phyloP scores from a whole-genome alignment of 2,329 filamentous ascomycete genomes.

The Acrodontium crateriforme region DNA sequence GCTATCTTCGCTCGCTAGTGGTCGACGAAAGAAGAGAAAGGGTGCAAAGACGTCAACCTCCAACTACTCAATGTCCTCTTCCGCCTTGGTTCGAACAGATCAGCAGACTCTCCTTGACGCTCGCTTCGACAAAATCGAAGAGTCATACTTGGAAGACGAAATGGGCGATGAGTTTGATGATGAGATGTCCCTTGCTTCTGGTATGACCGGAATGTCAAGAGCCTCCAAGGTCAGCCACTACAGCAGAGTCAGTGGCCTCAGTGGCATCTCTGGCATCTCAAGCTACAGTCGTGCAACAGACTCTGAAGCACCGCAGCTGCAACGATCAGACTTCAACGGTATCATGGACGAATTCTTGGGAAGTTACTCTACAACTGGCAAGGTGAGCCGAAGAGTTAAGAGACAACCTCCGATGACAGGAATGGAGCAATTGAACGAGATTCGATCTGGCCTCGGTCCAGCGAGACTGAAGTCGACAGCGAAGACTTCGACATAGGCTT shows the following conservation, averaged over 20 bases:
- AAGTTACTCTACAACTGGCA: constrained; percentile 55
- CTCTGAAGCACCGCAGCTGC: constrained; percentile 33
- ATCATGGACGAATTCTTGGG: constrained; percentile 91
- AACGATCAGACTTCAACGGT: constrained; percentile 67
- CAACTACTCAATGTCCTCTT: constrained; percentile 83
- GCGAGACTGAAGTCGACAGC: constrained; percentile 29
- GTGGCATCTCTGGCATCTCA: constrained; percentile 18
- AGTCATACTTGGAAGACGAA: constrained; percentile 43
- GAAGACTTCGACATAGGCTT: constrained; percentile 2
- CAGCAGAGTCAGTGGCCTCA: constrained; percentile 23
- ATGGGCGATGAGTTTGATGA: constrained; percentile 22
- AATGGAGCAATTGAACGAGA: constrained; percentile 80
- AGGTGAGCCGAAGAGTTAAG: constrained; percentile 52
- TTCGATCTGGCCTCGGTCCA: constrained; percentile 65
- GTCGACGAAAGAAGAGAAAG: constrained; percentile 85
- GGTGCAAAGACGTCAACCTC: constrained; percentile 80
- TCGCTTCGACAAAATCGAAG: constrained; percentile 81
- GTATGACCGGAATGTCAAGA: constrained; percentile 37
- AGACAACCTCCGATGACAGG: constrained; percentile 67
- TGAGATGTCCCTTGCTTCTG: constrained; percentile 30
- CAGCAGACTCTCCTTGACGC: constrained; percentile 74
- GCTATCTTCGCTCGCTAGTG: constrained; percentile 60
- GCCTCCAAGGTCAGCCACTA: constrained; percentile 26
- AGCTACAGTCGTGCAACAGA: constrained; percentile 21
- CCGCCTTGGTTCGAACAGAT: constrained; percentile 74